Evolutionary conservation across 2,329 filamentous ascomycete genomes (phyloP), one percentile per base, ranked within the genome.

Genomic region (Ceratocystis papillata): DNA sequence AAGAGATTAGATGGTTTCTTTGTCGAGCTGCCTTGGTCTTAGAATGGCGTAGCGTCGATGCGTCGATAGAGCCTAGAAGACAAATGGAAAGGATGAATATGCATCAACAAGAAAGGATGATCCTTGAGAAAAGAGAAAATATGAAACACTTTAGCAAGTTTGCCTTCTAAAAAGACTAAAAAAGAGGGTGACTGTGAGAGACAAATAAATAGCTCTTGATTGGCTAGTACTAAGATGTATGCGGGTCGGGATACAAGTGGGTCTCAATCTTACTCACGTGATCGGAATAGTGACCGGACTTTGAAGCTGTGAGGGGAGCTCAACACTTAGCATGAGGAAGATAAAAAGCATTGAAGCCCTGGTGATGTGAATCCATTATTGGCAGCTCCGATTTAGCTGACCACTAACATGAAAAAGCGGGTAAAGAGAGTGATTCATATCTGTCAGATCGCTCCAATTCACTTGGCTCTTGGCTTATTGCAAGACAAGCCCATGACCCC

Each of bases 101-200:
- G 48, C 48, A 53, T 22, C 25, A 25, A 25, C 48, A 53, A 25
- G 48, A 25, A 53, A 25, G 48, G 48, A 53, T 25, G 48, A 53
- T 53, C 48, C 48, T 28, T 53, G 48, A 53, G 48, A 53, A 53
- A 53, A 53, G 48, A 53, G 48, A 15, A 25, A 53, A 53, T 10
- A 25, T 41, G 37, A 28, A 53, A 25, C 22, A 53, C 10, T 3
- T 25, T 4, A 15, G 48, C 6, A 10, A 50, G 48, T 22, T 50
- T 22, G 25, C 48, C 37, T 5, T 22, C 48, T 28, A 28, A 53
- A 28, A 53, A 53, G 48, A 53, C 20, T 22, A 7, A 20, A 20
- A 17, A 8, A 10, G 46, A 48, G 46, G n/a, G n/a, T 48, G 20
- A 22, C 5, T 17, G 48, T 53, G 20, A 1, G 48, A 53, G 48